Conservation (phyloP, 306 rosid genomes). For the Casuarina glauca region DNA sequence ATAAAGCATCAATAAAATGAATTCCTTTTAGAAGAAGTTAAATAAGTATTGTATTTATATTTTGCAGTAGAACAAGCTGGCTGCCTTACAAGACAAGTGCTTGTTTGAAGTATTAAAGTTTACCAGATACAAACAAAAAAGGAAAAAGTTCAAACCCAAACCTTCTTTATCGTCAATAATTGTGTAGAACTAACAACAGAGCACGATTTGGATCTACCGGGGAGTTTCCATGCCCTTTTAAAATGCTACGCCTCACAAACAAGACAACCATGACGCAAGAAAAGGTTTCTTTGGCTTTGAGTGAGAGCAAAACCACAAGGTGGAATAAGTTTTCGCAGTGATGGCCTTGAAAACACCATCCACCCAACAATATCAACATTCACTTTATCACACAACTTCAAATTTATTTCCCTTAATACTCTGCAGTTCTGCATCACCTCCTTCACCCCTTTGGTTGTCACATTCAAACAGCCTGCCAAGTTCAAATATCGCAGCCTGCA, state of each 20-base stretch:
- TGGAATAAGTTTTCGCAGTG: conserved; percentile 53
- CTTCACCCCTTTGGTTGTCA: conserved; percentile 61
- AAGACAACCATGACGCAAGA: conserved; percentile 59
- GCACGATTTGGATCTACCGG: not conserved
- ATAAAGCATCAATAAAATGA: too few relatives aligned
- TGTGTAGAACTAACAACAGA: not conserved
- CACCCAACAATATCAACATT: conserved; percentile 38
- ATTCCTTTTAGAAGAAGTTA: too few relatives aligned
- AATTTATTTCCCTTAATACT: conserved; percentile 57
- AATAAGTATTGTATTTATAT: not conserved
- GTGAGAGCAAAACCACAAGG: conserved; percentile 33
- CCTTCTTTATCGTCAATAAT: not conserved
- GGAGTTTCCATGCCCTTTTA: not conserved
- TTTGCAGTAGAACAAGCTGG: too few relatives aligned
- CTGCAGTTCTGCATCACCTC: conserved; percentile 53
- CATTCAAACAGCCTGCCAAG: conserved; percentile 41
- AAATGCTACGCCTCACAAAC: conserved; percentile 23
- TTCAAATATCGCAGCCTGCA: conserved; percentile 41
- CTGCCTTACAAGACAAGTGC: too few relatives aligned
- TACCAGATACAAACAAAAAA: not conserved
- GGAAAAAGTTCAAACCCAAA: not conserved
- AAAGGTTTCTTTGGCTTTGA: conserved; percentile 33
- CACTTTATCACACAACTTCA: conserved; percentile 44
- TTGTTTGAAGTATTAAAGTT: too few relatives aligned
- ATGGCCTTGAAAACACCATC: conserved; percentile 49